A percentile compares a stretch with the other conserved stretches of the same genome.
Evolutionary conservation across 441 rosid genomes (phyloP).

Genomic region (Mallotus japonicus): DNA sequence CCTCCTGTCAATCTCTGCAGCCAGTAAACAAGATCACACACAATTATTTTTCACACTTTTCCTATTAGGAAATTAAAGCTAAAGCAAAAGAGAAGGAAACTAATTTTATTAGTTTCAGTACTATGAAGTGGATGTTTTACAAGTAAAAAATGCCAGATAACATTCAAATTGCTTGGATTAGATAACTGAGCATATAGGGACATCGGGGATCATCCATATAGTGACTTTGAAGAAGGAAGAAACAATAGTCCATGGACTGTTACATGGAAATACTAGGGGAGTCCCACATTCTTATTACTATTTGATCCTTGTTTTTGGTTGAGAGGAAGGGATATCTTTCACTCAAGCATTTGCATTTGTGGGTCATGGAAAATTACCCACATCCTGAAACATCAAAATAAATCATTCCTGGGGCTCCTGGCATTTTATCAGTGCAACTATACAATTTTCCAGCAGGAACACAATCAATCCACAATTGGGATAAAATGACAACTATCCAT

Average conservation of each 20-base stretch:
- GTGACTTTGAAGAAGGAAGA: neutral
- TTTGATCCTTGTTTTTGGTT: neutral
- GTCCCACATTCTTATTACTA: neutral
- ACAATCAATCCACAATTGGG: neutral
- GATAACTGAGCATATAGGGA: neutral
- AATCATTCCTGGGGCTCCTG: neutral
- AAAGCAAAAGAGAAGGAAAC: neutral
- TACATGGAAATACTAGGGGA: neutral
- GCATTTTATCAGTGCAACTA: neutral
- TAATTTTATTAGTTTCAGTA: neutral
- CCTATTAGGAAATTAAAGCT: neutral
- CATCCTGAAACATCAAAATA: neutral
- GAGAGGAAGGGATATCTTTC: neutral
- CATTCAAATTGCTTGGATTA: neutral
- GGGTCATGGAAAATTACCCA: neutral
- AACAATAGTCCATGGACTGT: neutral
- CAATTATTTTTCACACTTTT: conserved; percentile 19
- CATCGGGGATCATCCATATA: neutral
- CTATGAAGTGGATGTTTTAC: neutral
- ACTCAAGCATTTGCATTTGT: neutral
- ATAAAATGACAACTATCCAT: neutral
- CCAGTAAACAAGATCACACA: conserved; percentile 28
- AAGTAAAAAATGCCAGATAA: neutral
- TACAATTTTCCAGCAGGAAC: neutral
- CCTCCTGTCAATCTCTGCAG: conserved; percentile 91